These are phyloP conservation scores for Tephrocybe sp. DNA, from an alignment of 768 basidiomycete genomes.

Conservation along the genomic window DNA sequence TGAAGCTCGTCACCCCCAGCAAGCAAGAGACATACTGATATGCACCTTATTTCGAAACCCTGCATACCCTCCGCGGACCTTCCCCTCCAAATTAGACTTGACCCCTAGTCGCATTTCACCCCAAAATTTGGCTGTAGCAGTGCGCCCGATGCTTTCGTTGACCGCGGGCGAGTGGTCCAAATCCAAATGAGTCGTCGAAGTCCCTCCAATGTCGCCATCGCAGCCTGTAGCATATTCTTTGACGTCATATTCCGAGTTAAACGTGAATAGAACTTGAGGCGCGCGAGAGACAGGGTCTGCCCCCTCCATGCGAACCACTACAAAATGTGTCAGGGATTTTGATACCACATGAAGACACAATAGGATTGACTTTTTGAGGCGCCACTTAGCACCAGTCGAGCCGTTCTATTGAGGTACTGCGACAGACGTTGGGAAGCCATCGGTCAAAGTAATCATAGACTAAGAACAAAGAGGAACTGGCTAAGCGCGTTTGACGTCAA, in stretches of 20 bases:
- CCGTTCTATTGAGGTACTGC: conserved; percentile 38
- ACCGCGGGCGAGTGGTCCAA: conserved; percentile 55
- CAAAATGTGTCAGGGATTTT: neutral
- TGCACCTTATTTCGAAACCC: conserved; percentile 85
- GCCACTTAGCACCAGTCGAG: conserved; percentile 33
- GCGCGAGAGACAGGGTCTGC: conserved; percentile 59
- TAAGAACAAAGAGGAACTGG: neutral
- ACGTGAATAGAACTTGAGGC: conserved; percentile 65
- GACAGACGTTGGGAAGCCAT: conserved; percentile 34
- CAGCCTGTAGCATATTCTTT: conserved; percentile 74
- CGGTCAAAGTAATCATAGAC: conserved; percentile 10
- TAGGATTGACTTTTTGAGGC: conserved; percentile 33
- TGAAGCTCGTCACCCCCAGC: neutral
- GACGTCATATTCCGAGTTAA: conserved; percentile 61
- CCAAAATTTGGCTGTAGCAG: conserved; percentile 70
- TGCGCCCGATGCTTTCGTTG: conserved; percentile 43
- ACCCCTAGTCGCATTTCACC: conserved; percentile 77
- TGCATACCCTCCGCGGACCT: conserved; percentile 84
- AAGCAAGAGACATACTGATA: neutral
- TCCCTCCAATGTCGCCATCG: conserved; percentile 87
- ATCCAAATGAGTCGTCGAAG: conserved; percentile 75
- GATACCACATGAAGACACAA: neutral
- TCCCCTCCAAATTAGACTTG: conserved; percentile 61
- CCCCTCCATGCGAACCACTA: conserved; percentile 78
- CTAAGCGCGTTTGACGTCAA: conserved; percentile 3